Percentiles rank a stretch among this genome's conserved stretches.
These are phyloP conservation scores for Pulveroboletus ravenelii DNA, from an alignment of 768 basidiomycete genomes.

Conservation along the genomic window DNA sequence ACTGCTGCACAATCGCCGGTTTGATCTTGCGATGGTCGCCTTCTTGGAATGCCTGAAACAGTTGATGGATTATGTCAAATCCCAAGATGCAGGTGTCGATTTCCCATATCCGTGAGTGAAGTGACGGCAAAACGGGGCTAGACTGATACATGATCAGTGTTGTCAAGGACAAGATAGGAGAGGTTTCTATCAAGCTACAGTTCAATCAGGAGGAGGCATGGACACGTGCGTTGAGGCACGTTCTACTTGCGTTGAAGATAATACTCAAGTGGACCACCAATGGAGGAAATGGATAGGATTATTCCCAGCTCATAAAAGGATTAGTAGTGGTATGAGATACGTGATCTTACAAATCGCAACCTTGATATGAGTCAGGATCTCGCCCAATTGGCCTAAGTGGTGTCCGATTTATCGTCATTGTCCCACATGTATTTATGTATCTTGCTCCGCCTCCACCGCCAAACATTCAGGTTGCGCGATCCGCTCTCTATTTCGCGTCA, in stretches of 20 bases:
- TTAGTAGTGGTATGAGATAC: neutral
- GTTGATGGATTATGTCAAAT: constrained; percentile 79
- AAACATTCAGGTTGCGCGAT: constrained; percentile 10
- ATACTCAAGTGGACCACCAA: constrained; percentile 84
- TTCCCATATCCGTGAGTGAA: constrained; percentile 81
- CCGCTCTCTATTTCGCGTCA: constrained; percentile 29
- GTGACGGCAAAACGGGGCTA: neutral
- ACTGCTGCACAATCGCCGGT: constrained; percentile 88
- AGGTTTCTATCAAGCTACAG: constrained; percentile 89
- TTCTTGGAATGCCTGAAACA: constrained; percentile 94
- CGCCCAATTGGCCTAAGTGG: no score
- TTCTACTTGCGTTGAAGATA: constrained; percentile 84
- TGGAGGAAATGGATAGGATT: constrained; percentile 46
- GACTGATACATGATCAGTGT: constrained; percentile 46
- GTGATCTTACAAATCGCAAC: no score
- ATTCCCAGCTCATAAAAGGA: no score
- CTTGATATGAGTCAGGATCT: constrained; percentile 12
- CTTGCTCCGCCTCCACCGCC: neutral
- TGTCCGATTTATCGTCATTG: neutral
- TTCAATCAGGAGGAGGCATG: constrained; percentile 95
- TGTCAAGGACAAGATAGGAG: constrained; percentile 91
- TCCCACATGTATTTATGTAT: neutral
- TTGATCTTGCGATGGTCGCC: constrained; percentile 94
- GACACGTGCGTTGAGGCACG: constrained; percentile 90
- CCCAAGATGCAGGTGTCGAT: constrained; percentile 66